Evolutionary conservation across 192 early-diverging fungal species (phyloP), one percentile per base, ranked within the genome.

Genomic region (Coemansia sp.): DNA sequence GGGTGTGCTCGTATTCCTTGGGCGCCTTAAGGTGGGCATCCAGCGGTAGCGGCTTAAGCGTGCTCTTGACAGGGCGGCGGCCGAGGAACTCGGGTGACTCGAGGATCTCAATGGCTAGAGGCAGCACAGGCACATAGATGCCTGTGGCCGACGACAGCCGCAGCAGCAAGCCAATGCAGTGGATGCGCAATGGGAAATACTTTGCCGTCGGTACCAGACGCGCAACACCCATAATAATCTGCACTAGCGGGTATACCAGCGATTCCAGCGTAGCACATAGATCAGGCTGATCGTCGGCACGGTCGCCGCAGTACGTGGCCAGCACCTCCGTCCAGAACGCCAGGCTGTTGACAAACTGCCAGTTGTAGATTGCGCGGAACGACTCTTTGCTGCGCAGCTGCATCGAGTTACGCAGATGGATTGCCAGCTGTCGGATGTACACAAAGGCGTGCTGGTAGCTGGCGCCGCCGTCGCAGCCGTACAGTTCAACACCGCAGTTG

Each of bases 331-430:
- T 77, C 95, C 95, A 98, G 61, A 97, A 89, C 62, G 90, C 87
- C 56, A 99, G 80, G 60, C 89, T 92, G 77, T 96, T 93, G 57
- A 99, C 73, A 72, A 88, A 99, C 81, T 96, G 94, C 97, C 97
- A 99, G 84, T 94, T 94, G 85, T 97, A 96, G 43, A 99, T 92
- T 7, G 86, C 70, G 57, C 91, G 93, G 86, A 89, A 94, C 4
- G 88, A 89, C 67, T 95, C 90, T 85, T 92, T 92, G 38, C 89
- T 92, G 49, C 90, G 90, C 22, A 87, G 84, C 63, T 89, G 84
- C 74, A 95, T 93, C 15, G 94, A 93, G 61, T 87, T 89, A 66
- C 97, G 89, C 57, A 99, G 82, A 62, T 91, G 88, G 64, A 95
- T 93, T 5, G 95, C 97, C 55, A 98, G 77, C 77, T 97, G 94